Evolutionary conservation across 352 stramenopile species (phyloP), one percentile per base, ranked within the genome.

Genomic region (Phytopythium chamaehyphon): DNA sequence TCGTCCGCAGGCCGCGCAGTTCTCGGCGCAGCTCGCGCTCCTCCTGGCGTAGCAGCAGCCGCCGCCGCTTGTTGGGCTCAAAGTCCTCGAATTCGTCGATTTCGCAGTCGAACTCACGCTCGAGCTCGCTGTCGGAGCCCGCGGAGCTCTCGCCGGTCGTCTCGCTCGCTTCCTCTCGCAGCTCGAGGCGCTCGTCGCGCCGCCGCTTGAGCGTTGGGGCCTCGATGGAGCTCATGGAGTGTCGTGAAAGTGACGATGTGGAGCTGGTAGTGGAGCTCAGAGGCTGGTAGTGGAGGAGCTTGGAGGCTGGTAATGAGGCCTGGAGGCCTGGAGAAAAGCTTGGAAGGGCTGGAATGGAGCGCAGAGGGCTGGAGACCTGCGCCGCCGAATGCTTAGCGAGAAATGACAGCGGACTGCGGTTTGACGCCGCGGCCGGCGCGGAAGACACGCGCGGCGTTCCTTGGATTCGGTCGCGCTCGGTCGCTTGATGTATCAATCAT

Each of bases 91-190:
- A 53, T 38, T 40, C 51, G 14, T 64, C n/a, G n/a, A n/a, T n/a
- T n/a, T n/a, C n/a, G n/a, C n/a, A n/a, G n/a, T n/a, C n/a, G n/a
- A n/a, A n/a, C n/a, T n/a, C n/a, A n/a, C n/a, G n/a, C n/a, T n/a
- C n/a, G n/a, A n/a, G 54, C 19, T 48, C 69, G 38, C n/a, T 6
- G 21, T 71, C 66, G 42, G 69, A 56, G 14, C 37, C 55, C n/a
- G n/a, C n/a, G 14, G 66, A 75, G 54, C 62, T 72, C 56, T 75
- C 66, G 38, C 53, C 59, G 12, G 59, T 72, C 0, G 66, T 72
- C 12, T 55, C 44, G 47, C 66, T 66, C 22, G 43, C 24, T 22
- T 49, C 43, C n/a, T n/a, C n/a, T n/a, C n/a, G n/a, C 26, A 52
- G 36, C 43, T 48, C 24, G 40, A 22, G 61, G 33, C 53, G 55